A percentile compares a stretch with the other conserved stretches of the same genome.
Evolutionary conservation across 1,284 basidiomycete genomes (phyloP).

Genomic region (Xerocomus amazonicus): DNA sequence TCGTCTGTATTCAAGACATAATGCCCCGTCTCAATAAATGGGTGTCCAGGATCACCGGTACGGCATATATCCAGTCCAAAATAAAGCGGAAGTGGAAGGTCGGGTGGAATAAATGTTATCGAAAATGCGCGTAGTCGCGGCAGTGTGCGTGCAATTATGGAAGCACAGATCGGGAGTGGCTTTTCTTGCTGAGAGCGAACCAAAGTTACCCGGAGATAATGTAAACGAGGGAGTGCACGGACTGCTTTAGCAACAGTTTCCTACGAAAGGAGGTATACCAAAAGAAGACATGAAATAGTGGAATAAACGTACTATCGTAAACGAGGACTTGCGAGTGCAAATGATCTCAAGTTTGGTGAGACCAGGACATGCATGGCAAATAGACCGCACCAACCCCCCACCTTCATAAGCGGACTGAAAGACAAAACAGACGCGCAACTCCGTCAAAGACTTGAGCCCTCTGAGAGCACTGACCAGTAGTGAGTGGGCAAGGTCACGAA

Average conservation of each 20-base stretch:
- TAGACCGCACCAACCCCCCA: slow-evolving; percentile 59
- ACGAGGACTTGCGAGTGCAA: slow-evolving; percentile 64
- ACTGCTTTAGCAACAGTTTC: slow-evolving; percentile 53
- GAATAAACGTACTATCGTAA: slow-evolving; percentile 53
- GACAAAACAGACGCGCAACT: slow-evolving; percentile 59
- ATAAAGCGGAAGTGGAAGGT: slow-evolving; percentile 38
- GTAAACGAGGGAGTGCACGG: slow-evolving; percentile 56
- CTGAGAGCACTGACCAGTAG: slow-evolving; percentile 54
- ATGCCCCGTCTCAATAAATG: slow-evolving; percentile 39
- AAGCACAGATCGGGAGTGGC: slow-evolving; percentile 52
- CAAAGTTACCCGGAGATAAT: slow-evolving; percentile 55
- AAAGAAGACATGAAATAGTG: background rate
- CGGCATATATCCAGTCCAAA: slow-evolving; percentile 27
- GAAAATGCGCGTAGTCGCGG: slow-evolving; percentile 61
- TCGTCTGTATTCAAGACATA: slow-evolving; percentile 49
- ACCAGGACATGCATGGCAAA: slow-evolving; percentile 60
- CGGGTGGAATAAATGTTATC: slow-evolving; percentile 54
- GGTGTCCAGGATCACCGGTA: slow-evolving; percentile 30
- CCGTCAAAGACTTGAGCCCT: slow-evolving; percentile 49
- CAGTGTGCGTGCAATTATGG: slow-evolving; percentile 57
- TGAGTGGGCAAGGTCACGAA: slow-evolving; percentile 62
- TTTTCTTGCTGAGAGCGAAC: slow-evolving; percentile 66
- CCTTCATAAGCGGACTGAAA: slow-evolving; percentile 72
- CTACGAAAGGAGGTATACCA: slow-evolving; percentile 27
- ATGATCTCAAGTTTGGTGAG: slow-evolving; percentile 59